These are phyloP conservation scores for Fusarium nanum DNA, from an alignment of 2,329 filamentous ascomycete genomes.

Conservation along the genomic window DNA sequence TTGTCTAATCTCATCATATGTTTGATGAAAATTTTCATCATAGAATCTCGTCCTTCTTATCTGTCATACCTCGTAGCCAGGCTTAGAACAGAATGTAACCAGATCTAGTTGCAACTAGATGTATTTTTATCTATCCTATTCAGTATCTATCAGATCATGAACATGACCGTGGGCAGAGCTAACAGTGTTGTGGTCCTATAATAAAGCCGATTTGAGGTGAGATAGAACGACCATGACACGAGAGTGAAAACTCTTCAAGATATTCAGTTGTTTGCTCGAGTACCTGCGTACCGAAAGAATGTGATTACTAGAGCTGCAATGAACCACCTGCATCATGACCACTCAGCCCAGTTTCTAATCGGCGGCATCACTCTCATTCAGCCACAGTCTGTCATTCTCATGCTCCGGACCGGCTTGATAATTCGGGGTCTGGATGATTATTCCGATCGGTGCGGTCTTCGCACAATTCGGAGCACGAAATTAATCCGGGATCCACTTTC, in stretches of 20 bases:
- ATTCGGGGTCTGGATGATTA: neutral
- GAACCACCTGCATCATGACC: neutral
- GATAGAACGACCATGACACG: neutral
- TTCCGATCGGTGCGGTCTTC: conserved; percentile 18
- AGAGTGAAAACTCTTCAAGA: neutral
- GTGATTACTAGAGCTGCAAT: neutral
- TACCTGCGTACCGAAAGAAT: neutral
- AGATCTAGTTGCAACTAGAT: neutral
- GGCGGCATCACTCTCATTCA: neutral
- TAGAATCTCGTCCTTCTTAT: too few species aligned
- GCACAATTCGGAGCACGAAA: conserved; percentile 21
- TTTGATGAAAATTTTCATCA: neutral
- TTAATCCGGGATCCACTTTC: conserved; percentile 26
- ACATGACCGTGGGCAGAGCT: neutral
- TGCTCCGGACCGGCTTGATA: neutral
- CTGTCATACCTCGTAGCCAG: too few species aligned
- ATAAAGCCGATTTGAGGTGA: neutral
- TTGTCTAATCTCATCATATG: accelerated
- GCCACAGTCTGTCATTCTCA: neutral
- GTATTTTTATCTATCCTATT: neutral
- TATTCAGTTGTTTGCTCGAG: neutral
- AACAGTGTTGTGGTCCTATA: neutral
- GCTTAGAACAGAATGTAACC: neutral
- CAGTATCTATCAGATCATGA: neutral
- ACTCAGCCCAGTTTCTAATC: neutral